Evolutionary conservation across 2,329 filamentous ascomycete genomes (phyloP).

Genomic region (Nemania sp.): DNA sequence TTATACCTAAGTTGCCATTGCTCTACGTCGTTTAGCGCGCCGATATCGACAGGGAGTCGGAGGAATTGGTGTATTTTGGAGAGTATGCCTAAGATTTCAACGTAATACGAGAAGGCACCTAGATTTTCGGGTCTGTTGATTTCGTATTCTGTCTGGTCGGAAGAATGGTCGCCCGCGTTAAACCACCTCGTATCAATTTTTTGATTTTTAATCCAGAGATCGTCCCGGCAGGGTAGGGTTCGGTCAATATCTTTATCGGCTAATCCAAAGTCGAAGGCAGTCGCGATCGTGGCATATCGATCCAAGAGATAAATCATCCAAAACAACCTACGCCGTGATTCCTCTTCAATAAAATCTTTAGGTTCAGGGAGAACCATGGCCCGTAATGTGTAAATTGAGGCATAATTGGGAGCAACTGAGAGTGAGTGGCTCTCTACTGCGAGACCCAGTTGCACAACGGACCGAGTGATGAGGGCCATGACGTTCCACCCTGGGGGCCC

Average conservation of each 20-base stretch:
- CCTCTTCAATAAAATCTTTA: slow-evolving; percentile 88
- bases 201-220: slow-evolving; percentile 85
- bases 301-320: slow-evolving; percentile 96
- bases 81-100: slow-evolving; percentile 88
- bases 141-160: slow-evolving; percentile 67
- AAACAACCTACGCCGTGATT: slow-evolving; percentile 84
- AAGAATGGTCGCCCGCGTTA: slow-evolving; percentile 61
- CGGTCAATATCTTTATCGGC: slow-evolving; percentile 92
- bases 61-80: slow-evolving; percentile 90
- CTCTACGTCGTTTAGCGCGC: slow-evolving; percentile 84
- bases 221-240: slow-evolving; percentile 86
- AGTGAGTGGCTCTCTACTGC: slow-evolving; percentile 85
- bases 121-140: slow-evolving; percentile 82
- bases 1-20: slow-evolving; percentile 90
- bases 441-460: slow-evolving; percentile 87
- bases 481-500: slow-evolving; percentile 94
- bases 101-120: slow-evolving; percentile 89
- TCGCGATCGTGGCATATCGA: slow-evolving; percentile 89
- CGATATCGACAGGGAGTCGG: slow-evolving; percentile 90
- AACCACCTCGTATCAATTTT: slow-evolving; percentile 90
- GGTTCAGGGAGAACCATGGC: slow-evolving; percentile 88
- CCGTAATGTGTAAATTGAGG: slow-evolving; percentile 88
- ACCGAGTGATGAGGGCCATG: slow-evolving; percentile 87
- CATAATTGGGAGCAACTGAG: slow-evolving; percentile 80
- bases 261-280: slow-evolving; percentile 90